Evolutionary conservation across 169 alveolate species (phyloP).

Genomic region (Eimeria maxima): DNA sequence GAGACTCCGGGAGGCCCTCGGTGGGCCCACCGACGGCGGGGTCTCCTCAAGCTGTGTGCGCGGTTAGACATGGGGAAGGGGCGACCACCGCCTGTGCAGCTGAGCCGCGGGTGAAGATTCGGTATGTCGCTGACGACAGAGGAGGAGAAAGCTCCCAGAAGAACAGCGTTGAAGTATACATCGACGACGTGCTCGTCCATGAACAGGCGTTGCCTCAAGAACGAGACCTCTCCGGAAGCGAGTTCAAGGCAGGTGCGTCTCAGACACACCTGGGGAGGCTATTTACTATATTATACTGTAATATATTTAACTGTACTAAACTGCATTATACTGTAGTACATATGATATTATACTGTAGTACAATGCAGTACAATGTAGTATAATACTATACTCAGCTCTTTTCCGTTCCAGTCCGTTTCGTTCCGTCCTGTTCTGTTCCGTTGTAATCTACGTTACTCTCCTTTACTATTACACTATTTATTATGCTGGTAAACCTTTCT

Average conservation of each 20-base stretch:
- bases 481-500: too few species aligned
- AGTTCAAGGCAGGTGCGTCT: slow-evolving; percentile 19
- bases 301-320: too few species aligned
- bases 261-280: background rate
- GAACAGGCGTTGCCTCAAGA: slow-evolving; percentile 22
- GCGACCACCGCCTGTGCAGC: background rate
- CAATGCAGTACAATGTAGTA: too few species aligned
- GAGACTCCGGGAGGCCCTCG: background rate
- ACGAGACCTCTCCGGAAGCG: slow-evolving; percentile 1
- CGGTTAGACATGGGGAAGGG: background rate
- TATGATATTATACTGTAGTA: too few species aligned
- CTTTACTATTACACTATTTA: too few species aligned
- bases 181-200: slow-evolving; percentile 56
- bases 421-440: too few species aligned
- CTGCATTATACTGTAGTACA: too few species aligned
- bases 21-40: background rate
- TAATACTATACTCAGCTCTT: too few species aligned
- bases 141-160: background rate
- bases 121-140: slow-evolving; percentile 28
- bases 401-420: too few species aligned
- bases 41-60: background rate
- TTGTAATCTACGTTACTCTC: too few species aligned
- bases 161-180: slow-evolving; percentile 23
- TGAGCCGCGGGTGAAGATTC: slow-evolving; percentile 69
- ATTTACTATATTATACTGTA: too few species aligned